Conservation (phyloP, 257 asterid genomes). For the Solanum virginianum region DNA sequence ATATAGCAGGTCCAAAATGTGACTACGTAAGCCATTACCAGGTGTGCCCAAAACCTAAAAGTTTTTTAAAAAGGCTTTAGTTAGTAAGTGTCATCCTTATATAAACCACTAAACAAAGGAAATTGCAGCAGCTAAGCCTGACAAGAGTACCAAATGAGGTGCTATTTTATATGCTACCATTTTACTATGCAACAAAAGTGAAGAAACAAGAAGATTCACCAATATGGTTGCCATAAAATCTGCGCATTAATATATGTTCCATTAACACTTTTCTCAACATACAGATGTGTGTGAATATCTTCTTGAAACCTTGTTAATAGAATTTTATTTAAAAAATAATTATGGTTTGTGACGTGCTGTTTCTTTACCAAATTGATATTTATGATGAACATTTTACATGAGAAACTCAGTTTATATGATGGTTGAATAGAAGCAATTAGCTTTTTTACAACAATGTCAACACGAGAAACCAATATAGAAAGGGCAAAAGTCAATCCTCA, state of each 20-base stretch:
- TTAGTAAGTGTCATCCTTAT: neutral
- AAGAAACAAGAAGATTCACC: neutral
- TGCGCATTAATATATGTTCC: neutral
- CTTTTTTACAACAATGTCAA: neutral
- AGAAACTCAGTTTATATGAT: neutral
- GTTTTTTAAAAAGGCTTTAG: neutral
- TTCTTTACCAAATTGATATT: neutral
- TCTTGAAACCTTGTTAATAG: neutral
- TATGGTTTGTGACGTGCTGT: neutral
- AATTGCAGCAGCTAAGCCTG: neutral
- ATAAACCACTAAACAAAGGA: neutral
- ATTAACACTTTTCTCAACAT: neutral
- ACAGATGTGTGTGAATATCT: neutral
- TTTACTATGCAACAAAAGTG: neutral
- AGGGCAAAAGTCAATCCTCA: constrained; percentile 9
- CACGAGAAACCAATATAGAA: neutral
- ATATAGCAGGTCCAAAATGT: constrained; percentile 78
- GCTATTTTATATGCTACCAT: neutral
- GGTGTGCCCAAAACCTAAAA: constrained; percentile 68
- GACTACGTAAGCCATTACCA: constrained; percentile 64
- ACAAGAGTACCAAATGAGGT: neutral
- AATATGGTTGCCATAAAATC: neutral
- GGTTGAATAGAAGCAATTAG: neutral
- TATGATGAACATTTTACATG: neutral
- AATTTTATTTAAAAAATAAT: neutral